Base-by-base conservation (phyloP, 2,329 filamentous ascomycete species). In the Nigrograna mackinnonii region DNA sequence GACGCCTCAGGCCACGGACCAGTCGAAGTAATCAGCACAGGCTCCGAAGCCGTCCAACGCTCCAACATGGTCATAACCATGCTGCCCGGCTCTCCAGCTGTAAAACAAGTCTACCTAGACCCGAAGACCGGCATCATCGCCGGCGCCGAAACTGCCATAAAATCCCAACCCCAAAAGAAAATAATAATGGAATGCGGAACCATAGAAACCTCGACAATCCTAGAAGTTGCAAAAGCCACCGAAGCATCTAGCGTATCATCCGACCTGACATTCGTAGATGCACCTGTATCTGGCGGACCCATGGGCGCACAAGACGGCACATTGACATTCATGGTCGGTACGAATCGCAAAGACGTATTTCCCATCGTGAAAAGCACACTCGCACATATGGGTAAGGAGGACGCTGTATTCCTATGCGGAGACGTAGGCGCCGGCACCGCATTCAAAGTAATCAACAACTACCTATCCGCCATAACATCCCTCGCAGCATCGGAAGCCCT, bases 101-200 rank as follows among this genome's bases (percentile, higher is more conserved):
- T 73, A 7, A 64, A 64, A 37, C 47, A 55, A 18, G 70, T 73
- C 11, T 73, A 73, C 44, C 66, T 78, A 13, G 67, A 74, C 16
- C 53, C 59, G 2, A 41, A 47, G 6, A 69, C 55, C 2, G 75
- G 72, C 24, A 64, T 77, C 18, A 57, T 72, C 6, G 60, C 67
- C 1, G 69, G 66, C 4, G 67, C 66, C n/a, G 60, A 69, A 34
- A 52, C 69, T n/a, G 55, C 64, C 7, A 44, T 69, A 14, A 47
- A 49, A 14, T 55, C 51, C 5, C 32, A 37, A 16, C 20, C 73
- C 31, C 76, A 75, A 36, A 73, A 84, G 38, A 85, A 90, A 33
- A 72, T 96, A 46, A 96, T 95, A 68, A 92, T 97, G 65, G 92
- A 97, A 69, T 92, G 88, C 69, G 96, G 91, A 3, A 97, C 92